Evolutionary conservation across 2,329 filamentous ascomycete species (phyloP), one percentile per base, ranked within the genome.

Genomic region (Ampelomyces quisqualis): DNA sequence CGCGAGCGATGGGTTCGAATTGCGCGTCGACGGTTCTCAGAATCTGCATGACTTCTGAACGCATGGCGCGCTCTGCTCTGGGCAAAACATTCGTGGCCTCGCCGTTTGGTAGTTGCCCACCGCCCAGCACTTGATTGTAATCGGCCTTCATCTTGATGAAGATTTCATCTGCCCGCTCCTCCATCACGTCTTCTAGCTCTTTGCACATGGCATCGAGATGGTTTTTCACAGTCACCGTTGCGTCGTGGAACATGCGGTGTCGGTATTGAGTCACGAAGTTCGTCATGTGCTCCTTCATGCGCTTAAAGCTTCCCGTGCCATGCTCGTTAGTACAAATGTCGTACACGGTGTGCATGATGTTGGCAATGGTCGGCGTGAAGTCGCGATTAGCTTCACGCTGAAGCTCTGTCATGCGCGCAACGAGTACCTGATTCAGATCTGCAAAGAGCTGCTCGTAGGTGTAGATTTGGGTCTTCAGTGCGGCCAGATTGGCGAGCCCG

Each of bases 311-410:
- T 2, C 79, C 78, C 0, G 24, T 3, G 56, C 73, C 77, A n/a
- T 27, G 26, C 53, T 81, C 75, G 0, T 60, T 49, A 4, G 59
- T 46, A 53, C 77, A 81, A 0, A 32, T 35, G 0, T 65, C 40
- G 53, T 83, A 83, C 0, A 69, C 73, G 2, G 60, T 43, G 2
- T 49, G 45, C 74, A 84, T 80, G 21, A 60, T 62, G 1, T 49
- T 29, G 3, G 64, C 56, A 38, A 83, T 73, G 2, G 68, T 66
- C 0, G 77, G 78, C 0, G 69, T 71, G 40, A 82, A 80, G 22
- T 75, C 66, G 3, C 79, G 74, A 51, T 74, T 82, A 11, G 75
- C 73, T 3, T 78, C 73, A 19, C 75, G 71, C 51, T 81, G 78
- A 3, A 65, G 45, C 4, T 68, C 62, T 0, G 65, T 75, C 48